phyloP scores from a whole-genome alignment of 176 grass and related monocot species.

The Musa itinerans region DNA sequence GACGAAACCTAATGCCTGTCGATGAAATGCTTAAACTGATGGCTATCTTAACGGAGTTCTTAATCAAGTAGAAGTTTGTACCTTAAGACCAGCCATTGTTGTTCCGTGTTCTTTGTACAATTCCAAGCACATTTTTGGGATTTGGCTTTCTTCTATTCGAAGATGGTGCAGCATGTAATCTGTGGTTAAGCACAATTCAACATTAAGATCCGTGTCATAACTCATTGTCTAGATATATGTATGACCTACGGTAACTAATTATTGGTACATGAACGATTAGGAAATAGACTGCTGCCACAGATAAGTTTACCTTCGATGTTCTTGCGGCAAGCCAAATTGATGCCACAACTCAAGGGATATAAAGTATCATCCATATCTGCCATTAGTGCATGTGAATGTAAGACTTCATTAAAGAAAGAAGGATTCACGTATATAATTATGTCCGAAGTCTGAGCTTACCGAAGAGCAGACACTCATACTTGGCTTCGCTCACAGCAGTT shows the following conservation, averaged over 20 bases:
- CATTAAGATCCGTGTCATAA: not conserved
- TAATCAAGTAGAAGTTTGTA: not conserved
- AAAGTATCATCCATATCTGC: slow-evolving; percentile 96
- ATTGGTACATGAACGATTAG: too few relatives aligned
- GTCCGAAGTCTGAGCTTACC: slow-evolving; percentile 28
- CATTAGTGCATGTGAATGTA: not conserved
- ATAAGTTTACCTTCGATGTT: slow-evolving; percentile 59
- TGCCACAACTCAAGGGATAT: slow-evolving; percentile 70
- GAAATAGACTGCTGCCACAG: too few relatives aligned
- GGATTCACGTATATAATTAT: not conserved
- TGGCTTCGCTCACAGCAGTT: slow-evolving; percentile 32
- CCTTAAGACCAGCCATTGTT: slow-evolving; percentile 95
- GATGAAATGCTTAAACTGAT: not conserved
- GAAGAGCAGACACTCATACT: slow-evolving; percentile 80
- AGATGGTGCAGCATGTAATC: slow-evolving; percentile 81
- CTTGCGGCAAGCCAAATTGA: slow-evolving; percentile 85
- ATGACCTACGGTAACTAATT: too few relatives aligned
- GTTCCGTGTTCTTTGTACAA: slow-evolving; percentile 89
- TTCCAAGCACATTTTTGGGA: slow-evolving; percentile 80
- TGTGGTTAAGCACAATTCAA: slow-evolving; percentile 15
- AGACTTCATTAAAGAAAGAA: too few relatives aligned
- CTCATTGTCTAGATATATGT: too few relatives aligned
- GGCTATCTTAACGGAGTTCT: not conserved
- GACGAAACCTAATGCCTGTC: slow-evolving; percentile 52
- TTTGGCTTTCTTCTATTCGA: slow-evolving; percentile 50